Percentiles rank a stretch among this genome's conserved stretches.
These are phyloP conservation scores for Chondrostereum purpureum DNA, from an alignment of 1,284 basidiomycete genomes.

Conservation along the genomic window DNA sequence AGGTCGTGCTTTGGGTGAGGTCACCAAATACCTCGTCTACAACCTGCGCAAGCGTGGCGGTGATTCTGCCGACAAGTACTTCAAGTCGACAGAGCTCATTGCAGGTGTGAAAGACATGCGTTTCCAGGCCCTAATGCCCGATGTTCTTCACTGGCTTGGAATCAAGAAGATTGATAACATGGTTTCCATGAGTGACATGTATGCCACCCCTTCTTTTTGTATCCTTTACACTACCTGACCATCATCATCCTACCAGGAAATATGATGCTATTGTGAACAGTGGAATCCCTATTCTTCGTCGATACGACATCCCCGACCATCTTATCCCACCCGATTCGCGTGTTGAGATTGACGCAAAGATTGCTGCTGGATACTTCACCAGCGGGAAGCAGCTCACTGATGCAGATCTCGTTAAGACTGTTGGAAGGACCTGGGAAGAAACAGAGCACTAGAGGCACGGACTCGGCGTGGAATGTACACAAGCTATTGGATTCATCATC, in stretches of 20 bases:
- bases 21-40: slow-evolving; percentile 91
- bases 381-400: slow-evolving; percentile 72
- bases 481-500: too few relatives aligned
- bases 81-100: slow-evolving; percentile 88
- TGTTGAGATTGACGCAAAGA: slow-evolving; percentile 96
- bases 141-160: slow-evolving; percentile 92
- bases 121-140: slow-evolving; percentile 95
- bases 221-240: slow-evolving; percentile 1
- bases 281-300: slow-evolving; percentile 77
- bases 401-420: slow-evolving; percentile 76
- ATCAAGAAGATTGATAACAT: slow-evolving; percentile 85
- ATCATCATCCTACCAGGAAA: slow-evolving; percentile 57
- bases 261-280: slow-evolving; percentile 87
- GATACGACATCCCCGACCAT: slow-evolving; percentile 84
- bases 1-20: slow-evolving; percentile 88
- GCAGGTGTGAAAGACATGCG: slow-evolving; percentile 96
- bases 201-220: slow-evolving; percentile 18
- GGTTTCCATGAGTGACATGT: slow-evolving; percentile 92
- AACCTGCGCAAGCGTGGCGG: slow-evolving; percentile 93
- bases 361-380: slow-evolving; percentile 87
- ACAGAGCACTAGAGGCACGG: slow-evolving; percentile 71
- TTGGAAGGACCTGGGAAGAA: slow-evolving; percentile 87
- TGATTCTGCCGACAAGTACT: slow-evolving; percentile 90
- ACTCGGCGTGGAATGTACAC: too few relatives aligned
- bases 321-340: slow-evolving; percentile 85